Base-by-base conservation (phyloP, 2,329 filamentous ascomycete species). In the Fusarium redolens region DNA sequence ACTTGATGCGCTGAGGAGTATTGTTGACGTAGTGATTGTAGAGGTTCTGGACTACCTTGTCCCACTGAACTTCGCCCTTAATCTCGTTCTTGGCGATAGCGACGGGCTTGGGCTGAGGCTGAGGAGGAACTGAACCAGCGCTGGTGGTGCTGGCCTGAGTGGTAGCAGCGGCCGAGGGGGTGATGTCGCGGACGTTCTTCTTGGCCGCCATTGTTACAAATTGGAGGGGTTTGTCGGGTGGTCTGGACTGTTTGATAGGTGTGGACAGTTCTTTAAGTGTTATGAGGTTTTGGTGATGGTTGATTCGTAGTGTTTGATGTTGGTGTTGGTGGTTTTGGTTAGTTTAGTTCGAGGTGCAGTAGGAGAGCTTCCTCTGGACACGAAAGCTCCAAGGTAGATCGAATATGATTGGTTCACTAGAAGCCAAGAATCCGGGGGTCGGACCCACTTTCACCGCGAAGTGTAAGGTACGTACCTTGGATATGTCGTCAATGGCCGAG, bases 1-100 rank as follows among this genome's bases (percentile, higher is more conserved):
- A 89, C 88, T 97, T 96, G 52, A 92, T 96, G 71, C 96, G 91
- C 87, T 97, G 95, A 51, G 96, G 91, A 48, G 96, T 99, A 76
- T 91, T 88, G 75, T 92, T 85, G 61, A 92, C 82, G 83, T 99
- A 99, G 83, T 94, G 91, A 77, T 91, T 85, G 88, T 92, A 92
- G 75, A 98, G 87, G 79, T 91, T 91, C 62, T 87, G 77, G 47
- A 91, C 85, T 73, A 97, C 93, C 78, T 92, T 86, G 79, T 86
- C 80, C 83, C 86, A 86, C 74, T 80, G 82, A 68, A 78, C 78
- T 61, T 81, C 76, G n/a, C 55, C 47, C 38, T 60, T 68, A 7
- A 45, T 41, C 17, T 62, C 65, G 72, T 76, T 64, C 67, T 78
- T 81, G 47, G 73, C 37, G 50, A 63, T 47, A 61, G 66, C 45